phyloP scores from a whole-genome alignment of 495 filamentous ascomycete genomes.

The Daldinia caldariorum region DNA sequence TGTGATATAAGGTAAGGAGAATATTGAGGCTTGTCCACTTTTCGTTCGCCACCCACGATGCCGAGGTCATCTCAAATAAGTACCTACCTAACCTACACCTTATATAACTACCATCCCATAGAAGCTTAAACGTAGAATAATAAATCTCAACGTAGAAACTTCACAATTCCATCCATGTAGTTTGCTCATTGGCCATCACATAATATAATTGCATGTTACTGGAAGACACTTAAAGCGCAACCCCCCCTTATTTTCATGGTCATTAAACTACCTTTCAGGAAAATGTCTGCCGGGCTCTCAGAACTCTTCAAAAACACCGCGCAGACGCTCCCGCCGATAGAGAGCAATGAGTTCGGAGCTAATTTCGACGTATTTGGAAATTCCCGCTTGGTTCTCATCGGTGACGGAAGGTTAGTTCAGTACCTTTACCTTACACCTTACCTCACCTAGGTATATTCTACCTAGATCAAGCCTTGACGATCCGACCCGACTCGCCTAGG shows the following conservation, averaged over 20 bases:
- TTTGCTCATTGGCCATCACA: background rate
- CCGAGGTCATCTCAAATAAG: background rate
- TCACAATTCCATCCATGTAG: background rate
- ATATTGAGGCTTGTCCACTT: constrained; percentile 4
- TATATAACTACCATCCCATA: background rate
- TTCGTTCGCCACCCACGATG: background rate
- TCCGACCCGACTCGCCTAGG: too few relatives aligned
- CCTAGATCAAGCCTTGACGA: background rate
- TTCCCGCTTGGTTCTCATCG: constrained; percentile 29
- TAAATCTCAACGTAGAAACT: background rate
- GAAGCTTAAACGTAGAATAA: background rate
- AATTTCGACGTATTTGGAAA: constrained; percentile 30
- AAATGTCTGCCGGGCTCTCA: constrained; percentile 18
- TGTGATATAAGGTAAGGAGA: too few relatives aligned
- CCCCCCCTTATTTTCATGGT: constrained; percentile 7
- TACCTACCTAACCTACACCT: too few relatives aligned
- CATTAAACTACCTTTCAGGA: constrained; percentile 9
- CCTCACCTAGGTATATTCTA: too few relatives aligned
- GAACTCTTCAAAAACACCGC: constrained; percentile 19
- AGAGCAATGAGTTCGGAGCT: constrained; percentile 25
- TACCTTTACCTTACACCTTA: too few relatives aligned
- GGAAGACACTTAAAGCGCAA: too few relatives aligned
- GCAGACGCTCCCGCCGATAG: constrained; percentile 25
- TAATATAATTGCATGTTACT: background rate
- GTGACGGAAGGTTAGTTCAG: constrained; percentile 25